Conservation (phyloP, 2,329 filamentous ascomycete genomes). For the Calonectria leucothoes region DNA sequence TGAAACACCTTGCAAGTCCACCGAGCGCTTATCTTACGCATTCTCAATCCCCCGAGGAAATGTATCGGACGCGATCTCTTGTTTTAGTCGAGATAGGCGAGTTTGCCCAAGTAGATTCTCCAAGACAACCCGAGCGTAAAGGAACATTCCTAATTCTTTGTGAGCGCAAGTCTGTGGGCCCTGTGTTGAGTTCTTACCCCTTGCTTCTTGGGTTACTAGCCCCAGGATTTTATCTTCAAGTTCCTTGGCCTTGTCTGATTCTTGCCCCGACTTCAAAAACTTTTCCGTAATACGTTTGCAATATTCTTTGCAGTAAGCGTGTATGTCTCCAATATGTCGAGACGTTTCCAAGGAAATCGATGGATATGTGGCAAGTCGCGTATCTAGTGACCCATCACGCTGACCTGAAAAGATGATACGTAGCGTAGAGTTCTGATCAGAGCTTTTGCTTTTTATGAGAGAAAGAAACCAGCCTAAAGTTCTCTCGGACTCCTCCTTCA, state of each 20-base stretch:
- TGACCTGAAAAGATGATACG: slow-evolving; percentile 24
- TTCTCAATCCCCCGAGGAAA: slow-evolving; percentile 15
- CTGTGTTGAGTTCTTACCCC: not conserved
- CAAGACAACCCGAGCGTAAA: slow-evolving; percentile 26
- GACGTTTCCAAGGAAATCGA: slow-evolving; percentile 21
- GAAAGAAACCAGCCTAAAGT: slow-evolving; percentile 17
- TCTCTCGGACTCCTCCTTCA: not conserved
- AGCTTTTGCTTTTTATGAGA: not conserved
- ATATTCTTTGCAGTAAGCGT: not conserved
- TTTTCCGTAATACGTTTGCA: not conserved
- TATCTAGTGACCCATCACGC: slow-evolving; percentile 11
- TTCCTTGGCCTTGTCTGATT: not conserved
- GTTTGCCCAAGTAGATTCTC: slow-evolving; percentile 13
- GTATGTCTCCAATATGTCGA: slow-evolving; percentile 18
- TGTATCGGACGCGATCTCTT: slow-evolving; percentile 5
- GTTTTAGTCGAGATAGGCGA: not conserved
- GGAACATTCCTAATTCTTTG: slow-evolving; percentile 24
- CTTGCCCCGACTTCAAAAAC: not conserved
- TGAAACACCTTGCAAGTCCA: not conserved
- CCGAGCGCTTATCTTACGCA: slow-evolving; percentile 6
- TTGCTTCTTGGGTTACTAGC: slow-evolving; percentile 3
- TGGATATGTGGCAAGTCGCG: not conserved
- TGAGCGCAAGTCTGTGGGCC: not conserved
- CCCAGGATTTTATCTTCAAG: not conserved
- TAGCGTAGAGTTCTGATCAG: not conserved